Percentiles rank a stretch among this genome's conserved stretches.
These are phyloP conservation scores for Boletus reticulatus DNA, from an alignment of 768 basidiomycete species.

Conservation along the genomic window DNA sequence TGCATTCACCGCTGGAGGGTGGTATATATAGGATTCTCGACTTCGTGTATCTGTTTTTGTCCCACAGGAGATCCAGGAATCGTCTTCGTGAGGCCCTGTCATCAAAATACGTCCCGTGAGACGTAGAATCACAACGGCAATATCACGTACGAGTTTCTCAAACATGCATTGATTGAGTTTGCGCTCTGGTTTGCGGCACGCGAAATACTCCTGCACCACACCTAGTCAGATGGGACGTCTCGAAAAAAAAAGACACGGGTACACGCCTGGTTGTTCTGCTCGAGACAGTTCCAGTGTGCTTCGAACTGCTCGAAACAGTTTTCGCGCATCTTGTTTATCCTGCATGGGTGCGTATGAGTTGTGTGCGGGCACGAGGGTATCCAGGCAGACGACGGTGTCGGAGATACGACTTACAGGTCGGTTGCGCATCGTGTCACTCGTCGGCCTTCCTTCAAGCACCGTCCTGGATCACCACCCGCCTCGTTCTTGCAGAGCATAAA, in stretches of 20 bases:
- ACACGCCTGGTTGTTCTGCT: constrained; percentile 89
- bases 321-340: constrained; percentile 91
- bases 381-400: background rate
- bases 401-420: constrained; percentile 67
- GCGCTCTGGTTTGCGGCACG: constrained; percentile 87
- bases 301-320: constrained; percentile 87
- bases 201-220: constrained; percentile 70
- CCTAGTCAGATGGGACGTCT: background rate
- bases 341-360: constrained; percentile 29
- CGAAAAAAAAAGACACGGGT: background rate
- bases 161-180: constrained; percentile 92
- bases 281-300: constrained; percentile 92
- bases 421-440: constrained; percentile 94
- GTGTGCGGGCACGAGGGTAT: background rate
- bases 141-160: constrained; percentile 79
- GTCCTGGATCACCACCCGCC: constrained; percentile 75
- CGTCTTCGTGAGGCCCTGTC: constrained; percentile 83
- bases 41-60: constrained; percentile 84
- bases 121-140: background rate
- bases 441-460: constrained; percentile 94
- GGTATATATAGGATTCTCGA: constrained; percentile 79
- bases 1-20: constrained; percentile 75
- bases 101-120: background rate
- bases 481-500: constrained; percentile 98
- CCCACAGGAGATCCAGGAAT: constrained; percentile 88